phyloP scores from a whole-genome alignment of 1,284 basidiomycete genomes.

The Volvariella surrecta region DNA sequence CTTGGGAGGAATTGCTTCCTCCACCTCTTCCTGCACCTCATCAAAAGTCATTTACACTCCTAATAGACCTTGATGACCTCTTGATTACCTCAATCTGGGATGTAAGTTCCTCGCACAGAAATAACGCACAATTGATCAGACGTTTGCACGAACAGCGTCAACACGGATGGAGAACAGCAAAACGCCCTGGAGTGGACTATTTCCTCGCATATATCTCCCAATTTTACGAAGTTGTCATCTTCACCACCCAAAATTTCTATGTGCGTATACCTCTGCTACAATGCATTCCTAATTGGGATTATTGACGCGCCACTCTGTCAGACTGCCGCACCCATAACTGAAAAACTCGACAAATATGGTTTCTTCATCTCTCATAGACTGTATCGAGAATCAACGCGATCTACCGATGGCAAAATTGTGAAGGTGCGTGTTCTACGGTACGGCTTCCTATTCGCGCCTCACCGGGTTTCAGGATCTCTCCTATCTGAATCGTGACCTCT shows the following conservation, averaged over 20 bases:
- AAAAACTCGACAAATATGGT: slow-evolving; percentile 92
- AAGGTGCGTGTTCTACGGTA: slow-evolving; percentile 43
- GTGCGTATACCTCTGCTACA: slow-evolving; percentile 36
- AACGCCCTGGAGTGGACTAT: slow-evolving; percentile 95
- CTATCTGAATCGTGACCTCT: slow-evolving; percentile 89
- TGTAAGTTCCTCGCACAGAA: slow-evolving; percentile 41
- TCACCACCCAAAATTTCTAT: slow-evolving; percentile 87
- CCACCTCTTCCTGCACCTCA: slow-evolving; percentile 80
- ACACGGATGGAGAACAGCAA: slow-evolving; percentile 86
- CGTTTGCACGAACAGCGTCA: slow-evolving; percentile 44
- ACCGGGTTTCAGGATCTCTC: slow-evolving; percentile 60
- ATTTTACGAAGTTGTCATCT: slow-evolving; percentile 97
- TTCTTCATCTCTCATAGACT: slow-evolving; percentile 87
- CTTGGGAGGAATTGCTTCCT: slow-evolving; percentile 88
- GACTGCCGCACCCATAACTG: slow-evolving; percentile 86
- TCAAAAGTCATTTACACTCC: slow-evolving; percentile 86
- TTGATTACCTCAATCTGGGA: slow-evolving; percentile 92
- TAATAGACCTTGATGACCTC: slow-evolving; percentile 90
- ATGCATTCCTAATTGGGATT: slow-evolving; percentile 4
- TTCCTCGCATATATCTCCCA: slow-evolving; percentile 96
- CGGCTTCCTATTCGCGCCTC: slow-evolving; percentile 1
- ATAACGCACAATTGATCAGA: slow-evolving; percentile 4
- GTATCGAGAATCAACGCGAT: slow-evolving; percentile 85
- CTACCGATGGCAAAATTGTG: slow-evolving; percentile 70
- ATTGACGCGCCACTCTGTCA: slow-evolving; percentile 28